phyloP scores from a whole-genome alignment of 1,139 yeast genomes.

The Nakaseomyces nivariensis region DNA sequence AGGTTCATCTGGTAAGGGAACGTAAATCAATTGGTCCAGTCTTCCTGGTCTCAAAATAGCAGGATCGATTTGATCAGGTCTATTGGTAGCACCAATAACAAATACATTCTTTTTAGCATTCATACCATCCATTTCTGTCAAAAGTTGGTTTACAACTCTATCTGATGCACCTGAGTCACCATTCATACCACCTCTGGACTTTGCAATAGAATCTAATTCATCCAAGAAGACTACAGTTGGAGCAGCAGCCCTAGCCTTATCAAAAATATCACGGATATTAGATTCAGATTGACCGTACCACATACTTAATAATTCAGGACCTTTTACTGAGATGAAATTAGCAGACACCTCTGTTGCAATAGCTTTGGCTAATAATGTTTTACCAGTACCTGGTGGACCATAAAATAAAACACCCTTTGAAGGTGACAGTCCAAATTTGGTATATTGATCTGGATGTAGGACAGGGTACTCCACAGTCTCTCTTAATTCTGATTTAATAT shows the following conservation, averaged over 20 bases:
- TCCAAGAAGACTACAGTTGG: constrained; percentile 96
- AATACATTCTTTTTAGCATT: constrained; percentile 97
- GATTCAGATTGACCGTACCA: constrained; percentile 92
- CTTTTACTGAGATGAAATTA: too few relatives aligned
- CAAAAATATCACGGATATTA: constrained; percentile 91
- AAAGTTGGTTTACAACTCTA: constrained; percentile 93
- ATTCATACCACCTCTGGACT: constrained; percentile 85
- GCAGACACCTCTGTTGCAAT: constrained; percentile 81
- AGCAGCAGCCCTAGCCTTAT: constrained; percentile 97
- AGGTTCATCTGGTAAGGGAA: constrained; percentile 91
- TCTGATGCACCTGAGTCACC: constrained; percentile 98
- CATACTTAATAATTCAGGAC: too few relatives aligned
- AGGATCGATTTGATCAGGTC: constrained; percentile 98
- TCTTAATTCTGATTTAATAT: constrained; percentile 89
- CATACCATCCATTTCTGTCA: constrained; percentile 99
- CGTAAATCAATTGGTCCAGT: constrained; percentile 94
- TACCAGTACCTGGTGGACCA: constrained; percentile 99
- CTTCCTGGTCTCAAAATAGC: constrained; percentile 98
- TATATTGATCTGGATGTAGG: constrained; percentile 92
- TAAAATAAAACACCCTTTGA: constrained; percentile 50
- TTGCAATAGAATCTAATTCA: constrained; percentile 95
- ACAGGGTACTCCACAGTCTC: constrained; percentile 99
- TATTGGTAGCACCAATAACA: constrained; percentile 97
- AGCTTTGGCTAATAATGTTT: constrained; percentile 92
- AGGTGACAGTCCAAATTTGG: too few relatives aligned